Evolutionary conservation across 2,329 filamentous ascomycete genomes (phyloP).

Genomic region (Talaromyces rugulosus): DNA sequence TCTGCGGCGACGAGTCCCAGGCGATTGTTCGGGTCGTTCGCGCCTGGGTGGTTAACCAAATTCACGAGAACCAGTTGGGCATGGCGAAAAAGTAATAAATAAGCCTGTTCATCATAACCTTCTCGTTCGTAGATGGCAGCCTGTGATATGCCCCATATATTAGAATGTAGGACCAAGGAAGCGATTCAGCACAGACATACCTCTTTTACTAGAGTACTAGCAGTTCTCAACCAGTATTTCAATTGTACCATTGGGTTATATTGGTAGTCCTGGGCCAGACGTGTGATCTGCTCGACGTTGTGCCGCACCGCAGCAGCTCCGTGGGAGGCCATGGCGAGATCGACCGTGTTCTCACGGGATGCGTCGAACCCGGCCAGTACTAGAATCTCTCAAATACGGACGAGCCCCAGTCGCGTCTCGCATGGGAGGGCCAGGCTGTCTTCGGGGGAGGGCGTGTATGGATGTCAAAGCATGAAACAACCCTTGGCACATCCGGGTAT

Average conservation of each 20-base stretch:
- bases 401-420: not conserved
- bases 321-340: constrained; percentile 14
- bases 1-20: constrained; percentile 53
- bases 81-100: constrained; percentile 86
- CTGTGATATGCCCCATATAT: constrained; percentile 41
- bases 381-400: not conserved
- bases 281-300: constrained; percentile 72
- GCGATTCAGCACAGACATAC: constrained; percentile 45
- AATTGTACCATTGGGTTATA: constrained; percentile 75
- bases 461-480: not conserved
- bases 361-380: not conserved
- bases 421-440: not conserved
- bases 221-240: constrained; percentile 76
- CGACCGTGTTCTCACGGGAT: not conserved
- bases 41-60: constrained; percentile 71
- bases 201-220: constrained; percentile 74
- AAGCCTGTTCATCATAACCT: constrained; percentile 81
- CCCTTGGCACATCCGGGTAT: not conserved
- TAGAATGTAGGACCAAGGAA: not conserved
- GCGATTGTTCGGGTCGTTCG: constrained; percentile 59
- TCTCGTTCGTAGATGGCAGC: constrained; percentile 81
- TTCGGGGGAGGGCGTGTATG: not conserved
- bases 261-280: constrained; percentile 71
- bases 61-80: constrained; percentile 76
- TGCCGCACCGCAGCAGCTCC: constrained; percentile 51